Evolutionary conservation across 2,329 filamentous ascomycete genomes (phyloP), one percentile per base, ranked within the genome.

Genomic region (Hypomyces perniciosus): DNA sequence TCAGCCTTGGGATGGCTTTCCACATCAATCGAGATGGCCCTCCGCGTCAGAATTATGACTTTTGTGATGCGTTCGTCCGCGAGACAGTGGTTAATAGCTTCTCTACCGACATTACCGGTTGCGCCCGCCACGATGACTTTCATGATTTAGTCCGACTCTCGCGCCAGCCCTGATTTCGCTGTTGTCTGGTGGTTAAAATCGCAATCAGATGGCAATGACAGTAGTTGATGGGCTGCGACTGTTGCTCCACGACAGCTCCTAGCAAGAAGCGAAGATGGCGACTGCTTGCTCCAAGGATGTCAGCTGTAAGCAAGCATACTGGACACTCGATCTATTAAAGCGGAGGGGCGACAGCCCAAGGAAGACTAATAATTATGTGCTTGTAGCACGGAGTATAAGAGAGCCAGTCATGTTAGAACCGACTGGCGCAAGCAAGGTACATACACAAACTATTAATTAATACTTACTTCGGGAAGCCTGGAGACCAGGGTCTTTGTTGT

Each of bases 81-180:
- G 48, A 84, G 71, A 59, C 74, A 77, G 56, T 77, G 72, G 7
- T 67, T 62, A 47, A 84, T 70, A 30, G 82, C 70, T 58, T 77
- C 75, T 30, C 66, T 60, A 50, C 81, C 81, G 50, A 82, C 72
- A 58, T 75, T 74, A 56, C 81, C 81, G n/a, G 79, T 84, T 26
- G 70, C 69, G 44, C 81, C 81, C 6, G 77, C 73, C 34, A 85
- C 67, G 52, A 85, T 75, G 58, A 84, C 68, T 61, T 83, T 82
- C 80, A 84, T 83, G 46, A 34, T 54, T 29, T 41, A 10, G 37
- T 13, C 29, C 8, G 8, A 8, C 12, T 35, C 12, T 35, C 12
- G 12, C 33, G 33, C 33, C 20, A 35, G 33, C 4, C 8, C 12
- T 35, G 8, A 35, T 8, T 35, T 8, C 8, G 12, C 8, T 35